phyloP scores from a whole-genome alignment of 306 rosid species.

The Astragalus membranaceus region DNA sequence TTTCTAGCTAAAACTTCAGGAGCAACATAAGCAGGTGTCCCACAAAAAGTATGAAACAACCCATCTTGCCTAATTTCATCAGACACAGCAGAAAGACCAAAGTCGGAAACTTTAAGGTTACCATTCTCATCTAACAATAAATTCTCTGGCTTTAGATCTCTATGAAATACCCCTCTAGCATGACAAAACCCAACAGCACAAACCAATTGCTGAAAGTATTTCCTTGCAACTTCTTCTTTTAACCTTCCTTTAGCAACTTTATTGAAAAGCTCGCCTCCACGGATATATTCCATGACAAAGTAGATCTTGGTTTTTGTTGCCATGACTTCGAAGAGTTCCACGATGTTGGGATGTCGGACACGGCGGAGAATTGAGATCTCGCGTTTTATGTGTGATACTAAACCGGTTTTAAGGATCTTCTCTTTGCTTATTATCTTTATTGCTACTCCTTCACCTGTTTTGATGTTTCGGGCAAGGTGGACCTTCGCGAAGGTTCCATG shows the following conservation, averaged over 20 bases:
- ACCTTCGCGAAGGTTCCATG: constrained; percentile 62
- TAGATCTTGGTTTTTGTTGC: constrained; percentile 55
- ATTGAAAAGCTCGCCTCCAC: constrained; percentile 58
- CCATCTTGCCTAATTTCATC: constrained; percentile 55
- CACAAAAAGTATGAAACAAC: constrained; percentile 58
- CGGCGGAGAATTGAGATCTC: constrained; percentile 62
- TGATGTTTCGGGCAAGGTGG: constrained; percentile 44
- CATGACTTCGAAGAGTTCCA: constrained; percentile 59
- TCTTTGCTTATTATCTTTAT: constrained; percentile 52
- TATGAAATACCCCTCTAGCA: constrained; percentile 47
- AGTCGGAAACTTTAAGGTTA: constrained; percentile 56
- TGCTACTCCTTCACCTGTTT: constrained; percentile 40
- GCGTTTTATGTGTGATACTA: constrained; percentile 47
- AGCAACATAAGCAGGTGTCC: constrained; percentile 61
- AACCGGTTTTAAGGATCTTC: constrained; percentile 34
- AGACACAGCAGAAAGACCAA: constrained; percentile 50
- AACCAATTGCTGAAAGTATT: constrained; percentile 53
- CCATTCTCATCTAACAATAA: constrained; percentile 46
- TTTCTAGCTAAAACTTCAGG: constrained; percentile 48
- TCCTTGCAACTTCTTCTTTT: constrained; percentile 39
- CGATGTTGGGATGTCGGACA: constrained; percentile 59
- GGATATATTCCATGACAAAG: constrained; percentile 53
- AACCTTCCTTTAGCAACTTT: constrained; percentile 45
- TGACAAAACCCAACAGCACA: constrained; percentile 55
- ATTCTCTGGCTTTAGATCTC: constrained; percentile 58